Base-by-base conservation (phyloP, 805 yeast species). In the Torulaspora indica region DNA sequence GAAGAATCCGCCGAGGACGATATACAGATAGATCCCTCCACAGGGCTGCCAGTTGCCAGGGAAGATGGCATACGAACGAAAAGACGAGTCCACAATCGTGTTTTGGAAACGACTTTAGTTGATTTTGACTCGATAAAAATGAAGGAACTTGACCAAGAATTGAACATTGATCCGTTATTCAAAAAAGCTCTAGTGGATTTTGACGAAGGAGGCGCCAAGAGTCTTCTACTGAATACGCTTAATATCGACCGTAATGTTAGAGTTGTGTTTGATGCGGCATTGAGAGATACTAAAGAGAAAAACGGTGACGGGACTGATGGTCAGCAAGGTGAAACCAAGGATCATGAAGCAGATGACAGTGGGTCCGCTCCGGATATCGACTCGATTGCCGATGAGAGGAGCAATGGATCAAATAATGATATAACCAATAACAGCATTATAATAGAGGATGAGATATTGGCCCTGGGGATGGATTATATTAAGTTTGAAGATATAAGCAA, bases 171-270 rank as follows among this genome's bases (percentile, higher is more conserved):
- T 63, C 91, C 91, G 0, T 67, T 85, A 23, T 85, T 85, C 62
- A 82, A 81, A 53, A 82, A 81, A 56, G 83, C 87, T 0, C 67
- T 84, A 39, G 79, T 88, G 0, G 90, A 83, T 41, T 84, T 84
- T 54, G 93, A 85, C 60, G 91, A 84, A 66, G 90, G 90, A 31
- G 91, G 93, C 2, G 82, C 91, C 6, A 84, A 81, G 56, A 77
- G 85, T 47, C 67, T 85, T 39, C 63, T 84, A 34, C 59, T 82
- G 49, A 84, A 84, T 49, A 77, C 85, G 0, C 70, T 84, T 35
- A 71, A 72, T 48, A 69, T 79, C 12, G 82, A 82, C 53, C 44
- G 60, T 1, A 55, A 72, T 1, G 77, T 79, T 0, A 64, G 82
- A 53, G 79, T 84, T 3, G 77, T 82, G 1, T 82, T 84, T 56